A percentile compares a stretch with the other conserved stretches of the same genome.
Conservation (phyloP, 805 yeast species). For the Lipomyces orientalis region DNA sequence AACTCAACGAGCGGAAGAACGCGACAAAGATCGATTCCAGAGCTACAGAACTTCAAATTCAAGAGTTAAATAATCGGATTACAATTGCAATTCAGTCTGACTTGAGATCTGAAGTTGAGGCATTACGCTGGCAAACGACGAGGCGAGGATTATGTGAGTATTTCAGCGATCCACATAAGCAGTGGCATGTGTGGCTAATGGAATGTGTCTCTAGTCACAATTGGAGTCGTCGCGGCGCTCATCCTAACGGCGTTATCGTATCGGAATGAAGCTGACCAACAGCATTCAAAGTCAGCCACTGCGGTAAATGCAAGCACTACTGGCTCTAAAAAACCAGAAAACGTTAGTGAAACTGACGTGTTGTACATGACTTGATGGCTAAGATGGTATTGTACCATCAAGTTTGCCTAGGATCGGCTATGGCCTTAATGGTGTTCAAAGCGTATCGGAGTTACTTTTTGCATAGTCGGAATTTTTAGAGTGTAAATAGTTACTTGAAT, state of each 20-base stretch:
- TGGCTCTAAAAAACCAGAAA: constrained; percentile 7
- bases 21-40: constrained; percentile 80
- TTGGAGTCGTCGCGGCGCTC: constrained; percentile 31
- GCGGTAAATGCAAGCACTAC: constrained; percentile 13
- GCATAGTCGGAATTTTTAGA: neutral
- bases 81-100: constrained; percentile 81
- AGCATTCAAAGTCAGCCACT: constrained; percentile 9
- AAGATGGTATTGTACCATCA: neutral
- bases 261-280: constrained; percentile 20
- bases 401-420: neutral
- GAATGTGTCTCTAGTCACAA: constrained; percentile 20
- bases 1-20: constrained; percentile 82
- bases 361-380: neutral
- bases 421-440: neutral
- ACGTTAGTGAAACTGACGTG: constrained; percentile 2
- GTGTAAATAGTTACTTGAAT: neutral
- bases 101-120: constrained; percentile 83
- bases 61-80: constrained; percentile 83
- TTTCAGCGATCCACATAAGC: neutral
- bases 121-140: constrained; percentile 90
- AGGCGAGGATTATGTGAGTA: constrained; percentile 69
- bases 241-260: constrained; percentile 26
- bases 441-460: neutral
- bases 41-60: constrained; percentile 68
- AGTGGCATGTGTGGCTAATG: neutral